Base-by-base conservation (phyloP, 2,329 filamentous ascomycete genomes). In the Botrytis fragariae region DNA sequence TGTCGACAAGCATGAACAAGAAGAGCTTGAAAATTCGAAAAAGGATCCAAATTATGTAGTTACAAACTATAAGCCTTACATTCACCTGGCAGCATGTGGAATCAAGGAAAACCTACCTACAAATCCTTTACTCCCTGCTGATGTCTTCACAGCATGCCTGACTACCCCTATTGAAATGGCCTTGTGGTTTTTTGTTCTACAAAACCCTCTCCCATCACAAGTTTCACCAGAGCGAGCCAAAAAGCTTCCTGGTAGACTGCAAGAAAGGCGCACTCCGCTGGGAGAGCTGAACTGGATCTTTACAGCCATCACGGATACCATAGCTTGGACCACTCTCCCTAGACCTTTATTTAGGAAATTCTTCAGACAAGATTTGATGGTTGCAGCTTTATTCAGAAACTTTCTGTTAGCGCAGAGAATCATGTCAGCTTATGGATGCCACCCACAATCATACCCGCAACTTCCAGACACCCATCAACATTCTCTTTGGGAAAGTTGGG, bases 221-320 rank as follows among this genome's bases (percentile, higher is more conserved):
- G 85, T 97, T 72, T 91, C 89, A 2, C 89, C 95, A 6, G 93
- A 96, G 74, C 89, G 95, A 78, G 95, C 95, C 60, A 92, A 94
- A 82, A 93, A 94, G 79, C 92, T 99, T 29, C 95, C 95, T 4
- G 96, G 96, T 48, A 91, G 94, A 75, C 88, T 98, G 60, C 95
- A 97, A 80, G 96, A 99, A 83, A 89, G 96, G 74, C 88, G 96
- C 80, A 98, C 96, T 68, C 96, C 96, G 14, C 87, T 99, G 48
- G 96, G 96, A 75, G 96, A 99, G 83, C 86, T 99, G 22, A 99
- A 99, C 80, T 99, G 96, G 96, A 99, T 99, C 51, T 98, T 99
- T 81, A 99, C 96, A 0, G 96, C 96, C 72, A 98, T 99, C 77
- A 99, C 96, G 0, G 96, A 99, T 81, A 98, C 95, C 1, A 99